Conservation (phyloP, 1,284 basidiomycete genomes). For the Calocybe gambosa region DNA sequence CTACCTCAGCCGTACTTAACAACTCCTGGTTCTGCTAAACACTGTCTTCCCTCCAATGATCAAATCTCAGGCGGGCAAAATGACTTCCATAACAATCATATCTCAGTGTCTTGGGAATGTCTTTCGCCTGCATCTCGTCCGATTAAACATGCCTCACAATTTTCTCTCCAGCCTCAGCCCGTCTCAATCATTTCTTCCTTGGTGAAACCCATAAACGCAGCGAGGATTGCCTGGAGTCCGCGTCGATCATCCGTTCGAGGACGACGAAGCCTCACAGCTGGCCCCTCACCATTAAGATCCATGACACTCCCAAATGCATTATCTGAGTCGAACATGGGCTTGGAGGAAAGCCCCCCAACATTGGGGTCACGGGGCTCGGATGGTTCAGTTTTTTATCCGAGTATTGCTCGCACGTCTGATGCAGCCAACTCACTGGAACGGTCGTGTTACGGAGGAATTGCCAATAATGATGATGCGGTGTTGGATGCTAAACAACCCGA, state of each 20-base stretch:
- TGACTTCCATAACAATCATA: background rate
- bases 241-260: slow-evolving; percentile 19
- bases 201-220: slow-evolving; percentile 1
- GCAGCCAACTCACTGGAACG: too few relatives aligned
- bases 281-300: slow-evolving; percentile 38
- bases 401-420: background rate
- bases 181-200: background rate
- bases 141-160: slow-evolving; percentile 9
- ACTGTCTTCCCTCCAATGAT: background rate
- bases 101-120: background rate
- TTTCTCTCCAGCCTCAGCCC: slow-evolving; percentile 1
- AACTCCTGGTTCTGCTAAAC: slow-evolving; percentile 9
- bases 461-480: background rate
- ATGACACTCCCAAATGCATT: slow-evolving; percentile 34
- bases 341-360: background rate
- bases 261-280: slow-evolving; percentile 31
- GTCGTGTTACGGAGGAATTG: too few relatives aligned
- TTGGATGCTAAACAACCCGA: slow-evolving; percentile 18
- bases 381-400: slow-evolving; percentile 2
- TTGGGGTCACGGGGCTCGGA: background rate
- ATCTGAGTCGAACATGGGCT: slow-evolving; percentile 9
- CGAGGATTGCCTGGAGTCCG: slow-evolving; percentile 12
- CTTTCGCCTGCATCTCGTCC: slow-evolving; percentile 9
- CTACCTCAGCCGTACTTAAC: slow-evolving; percentile 26
- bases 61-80: background rate